phyloP scores from a whole-genome alignment of 2,329 filamentous ascomycete genomes.

The Fusarium sp. region DNA sequence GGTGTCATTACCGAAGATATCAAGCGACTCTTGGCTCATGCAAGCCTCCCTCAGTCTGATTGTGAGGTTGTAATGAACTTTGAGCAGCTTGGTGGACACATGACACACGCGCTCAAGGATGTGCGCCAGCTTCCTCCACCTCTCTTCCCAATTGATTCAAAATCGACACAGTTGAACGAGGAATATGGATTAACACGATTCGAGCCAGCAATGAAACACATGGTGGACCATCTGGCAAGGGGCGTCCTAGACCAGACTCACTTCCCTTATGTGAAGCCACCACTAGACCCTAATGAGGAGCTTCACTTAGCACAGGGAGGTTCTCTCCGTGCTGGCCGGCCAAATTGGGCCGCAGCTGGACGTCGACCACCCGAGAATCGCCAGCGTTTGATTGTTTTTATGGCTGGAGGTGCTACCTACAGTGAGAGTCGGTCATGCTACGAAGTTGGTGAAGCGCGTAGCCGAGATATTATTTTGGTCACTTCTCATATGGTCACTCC shows the following conservation, averaged over 20 bases:
- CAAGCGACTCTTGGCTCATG: constrained; percentile 84
- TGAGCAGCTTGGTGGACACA: constrained; percentile 82
- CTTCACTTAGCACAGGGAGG: constrained; percentile 69
- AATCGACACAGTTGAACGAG: constrained; percentile 69
- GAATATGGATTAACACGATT: constrained; percentile 91
- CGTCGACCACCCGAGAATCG: constrained; percentile 80
- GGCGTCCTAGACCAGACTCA: constrained; percentile 74
- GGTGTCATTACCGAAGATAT: constrained; percentile 88
- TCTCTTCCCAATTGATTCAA: constrained; percentile 77
- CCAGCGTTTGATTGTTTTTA: constrained; percentile 92
- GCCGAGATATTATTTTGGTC: constrained; percentile 86
- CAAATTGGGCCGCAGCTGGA: constrained; percentile 92
- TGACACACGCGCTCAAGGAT: constrained; percentile 80
- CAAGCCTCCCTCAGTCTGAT: constrained; percentile 80
- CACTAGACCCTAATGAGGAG: constrained; percentile 72
- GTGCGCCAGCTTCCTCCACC: constrained; percentile 72
- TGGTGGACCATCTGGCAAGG: constrained; percentile 80
- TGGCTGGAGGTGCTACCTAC: constrained; percentile 95
- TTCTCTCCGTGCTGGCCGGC: constrained; percentile 90
- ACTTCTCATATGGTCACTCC: constrained; percentile 95
- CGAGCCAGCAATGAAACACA: constrained; percentile 82
- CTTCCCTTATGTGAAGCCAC: constrained; percentile 81
- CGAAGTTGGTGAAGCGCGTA: constrained; percentile 78
- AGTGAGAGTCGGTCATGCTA: constrained; percentile 92
- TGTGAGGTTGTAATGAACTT: constrained; percentile 81